A percentile compares a stretch with the other conserved stretches of the same genome.
Evolutionary conservation across 768 basidiomycete species (phyloP).

Genomic region (Tubosaeta brunneosetosa): DNA sequence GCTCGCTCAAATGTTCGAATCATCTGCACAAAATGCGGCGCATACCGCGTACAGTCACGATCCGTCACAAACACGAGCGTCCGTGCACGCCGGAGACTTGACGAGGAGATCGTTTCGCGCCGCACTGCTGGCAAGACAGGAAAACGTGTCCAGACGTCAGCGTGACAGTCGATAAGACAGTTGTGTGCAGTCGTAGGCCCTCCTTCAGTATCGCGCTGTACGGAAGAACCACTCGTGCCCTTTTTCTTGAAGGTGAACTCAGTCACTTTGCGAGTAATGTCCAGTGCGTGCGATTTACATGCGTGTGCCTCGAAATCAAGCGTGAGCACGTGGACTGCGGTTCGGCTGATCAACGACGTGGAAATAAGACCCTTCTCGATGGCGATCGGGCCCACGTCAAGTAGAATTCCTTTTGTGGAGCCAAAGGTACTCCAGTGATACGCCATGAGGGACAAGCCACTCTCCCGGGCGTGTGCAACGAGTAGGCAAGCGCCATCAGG

Average conservation of each 20-base stretch:
- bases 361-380: slow-evolving; percentile 23
- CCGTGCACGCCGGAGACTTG: slow-evolving; percentile 29
- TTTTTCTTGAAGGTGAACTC: slow-evolving; percentile 53
- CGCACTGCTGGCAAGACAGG: slow-evolving; percentile 52
- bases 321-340: slow-evolving; percentile 39
- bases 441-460: slow-evolving; percentile 14
- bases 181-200: slow-evolving; percentile 38
- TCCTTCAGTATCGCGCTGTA: background rate
- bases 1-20: slow-evolving; percentile 43
- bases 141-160: slow-evolving; percentile 58
- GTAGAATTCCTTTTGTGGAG: slow-evolving; percentile 39
- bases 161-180: slow-evolving; percentile 50
- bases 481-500: slow-evolving; percentile 56
- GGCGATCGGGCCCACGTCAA: slow-evolving; percentile 30
- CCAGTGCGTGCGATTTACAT: slow-evolving; percentile 42
- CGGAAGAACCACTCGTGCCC: slow-evolving; percentile 17
- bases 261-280: slow-evolving; percentile 52
- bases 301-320: slow-evolving; percentile 31
- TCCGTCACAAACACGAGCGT: slow-evolving; percentile 44
- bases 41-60: slow-evolving; percentile 32
- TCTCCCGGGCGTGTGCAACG: slow-evolving; percentile 22
- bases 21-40: slow-evolving; percentile 42
- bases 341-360: slow-evolving; percentile 44
- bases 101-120: slow-evolving; percentile 39
- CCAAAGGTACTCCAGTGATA: slow-evolving; percentile 60